Evolutionary conservation across 768 basidiomycete genomes (phyloP), one percentile per base, ranked within the genome.

Genomic region (Agaricus bisporus): DNA sequence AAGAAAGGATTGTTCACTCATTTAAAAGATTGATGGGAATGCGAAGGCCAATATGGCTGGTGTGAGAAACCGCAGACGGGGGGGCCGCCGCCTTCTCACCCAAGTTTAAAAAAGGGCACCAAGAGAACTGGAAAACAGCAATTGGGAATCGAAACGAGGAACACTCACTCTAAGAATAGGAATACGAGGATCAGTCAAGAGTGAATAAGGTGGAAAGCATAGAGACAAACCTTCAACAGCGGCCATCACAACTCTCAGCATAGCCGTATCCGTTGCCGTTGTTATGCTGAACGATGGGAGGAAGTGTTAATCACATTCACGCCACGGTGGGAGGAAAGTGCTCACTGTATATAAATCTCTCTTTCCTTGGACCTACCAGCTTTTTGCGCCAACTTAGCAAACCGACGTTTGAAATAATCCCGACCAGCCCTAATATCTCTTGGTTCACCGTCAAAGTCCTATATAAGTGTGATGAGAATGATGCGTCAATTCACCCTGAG

Each of bases 311-410:
- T 28, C 45, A 46, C 36, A 4, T 10, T 52, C 7, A 50, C 11
- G 49, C 14, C 22, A n/a, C 28, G 25, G 35, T 39, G n/a, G 25
- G 17, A 41, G 39, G 36, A 41, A 56, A 46, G n/a, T 36, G 79
- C 91, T 70, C 65, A 93, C 92, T 95, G 93, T 46, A 92, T 88
- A 62, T 98, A 95, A 25, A 95, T 90, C 66, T 95, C 94, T 55
- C 93, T 81, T 61, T 91, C 86, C 63, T 89, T 88, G 37, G 83
- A 82, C 57, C 91, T 75, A 18, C 88, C 91, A 18, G 88, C 87
- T 67, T 91, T 93, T 65, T 88, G 86, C 9, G 90, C 86, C 38
- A 97, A 72, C 59, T 82, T 76, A 50, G 81, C 81, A 67, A 97
- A 97, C 49, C 91, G 82, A 62, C 76, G 80, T 73, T 86, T 88